These are phyloP conservation scores for Pseudogymnoascus verrucosus DNA, from an alignment of 2,329 filamentous ascomycete genomes.

Conservation along the genomic window DNA sequence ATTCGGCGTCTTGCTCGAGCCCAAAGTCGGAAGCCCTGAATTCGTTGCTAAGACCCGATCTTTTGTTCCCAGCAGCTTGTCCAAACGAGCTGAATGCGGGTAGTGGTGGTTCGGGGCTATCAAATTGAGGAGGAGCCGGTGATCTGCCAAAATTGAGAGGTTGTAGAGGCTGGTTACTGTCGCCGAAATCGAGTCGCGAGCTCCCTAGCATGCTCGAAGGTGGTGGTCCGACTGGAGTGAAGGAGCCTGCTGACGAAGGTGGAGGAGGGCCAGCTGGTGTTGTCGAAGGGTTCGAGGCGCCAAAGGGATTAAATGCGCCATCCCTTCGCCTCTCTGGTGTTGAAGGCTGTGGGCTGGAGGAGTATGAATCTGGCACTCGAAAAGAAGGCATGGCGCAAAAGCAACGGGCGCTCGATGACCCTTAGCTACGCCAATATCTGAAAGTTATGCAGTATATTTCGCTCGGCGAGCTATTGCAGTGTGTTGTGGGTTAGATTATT, in stretches of 20 bases:
- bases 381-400: slow-evolving; percentile 14
- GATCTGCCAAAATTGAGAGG: slow-evolving; percentile 29
- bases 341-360: slow-evolving; percentile 27
- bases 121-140: slow-evolving; percentile 17
- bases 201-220: slow-evolving; percentile 43
- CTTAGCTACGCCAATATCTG: slow-evolving; percentile 5
- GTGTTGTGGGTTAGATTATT: not conserved
- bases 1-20: slow-evolving; percentile 31
- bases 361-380: slow-evolving; percentile 20
- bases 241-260: slow-evolving; percentile 43
- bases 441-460: not conserved
- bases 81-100: slow-evolving; percentile 16
- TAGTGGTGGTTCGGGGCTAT: slow-evolving; percentile 20
- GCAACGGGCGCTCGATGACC: slow-evolving; percentile 1
- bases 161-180: slow-evolving; percentile 24
- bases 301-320: slow-evolving; percentile 22
- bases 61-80: slow-evolving; percentile 26
- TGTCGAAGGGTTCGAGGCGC: slow-evolving; percentile 38
- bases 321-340: slow-evolving; percentile 28
- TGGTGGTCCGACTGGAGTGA: slow-evolving; percentile 46
- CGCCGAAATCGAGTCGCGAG: slow-evolving; percentile 35
- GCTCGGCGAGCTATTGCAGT: not conserved
- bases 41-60: slow-evolving; percentile 44
- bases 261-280: slow-evolving; percentile 50
- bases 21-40: slow-evolving; percentile 27